These are phyloP conservation scores for Asterochloris erici DNA, from an alignment of 139 green algal species.

Conservation along the genomic window DNA sequence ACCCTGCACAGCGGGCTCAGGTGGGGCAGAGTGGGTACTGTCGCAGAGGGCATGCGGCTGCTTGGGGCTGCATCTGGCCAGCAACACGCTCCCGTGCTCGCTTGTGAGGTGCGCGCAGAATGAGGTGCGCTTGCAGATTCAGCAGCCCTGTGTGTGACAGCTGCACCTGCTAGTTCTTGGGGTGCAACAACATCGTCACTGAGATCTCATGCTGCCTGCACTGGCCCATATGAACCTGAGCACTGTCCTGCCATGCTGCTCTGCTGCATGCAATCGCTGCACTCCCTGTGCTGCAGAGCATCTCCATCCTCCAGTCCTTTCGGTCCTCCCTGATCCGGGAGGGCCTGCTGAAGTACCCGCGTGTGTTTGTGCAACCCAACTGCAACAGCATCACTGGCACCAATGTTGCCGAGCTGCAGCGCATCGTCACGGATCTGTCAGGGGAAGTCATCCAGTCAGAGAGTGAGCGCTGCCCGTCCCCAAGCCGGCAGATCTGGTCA, in stretches of 20 bases:
- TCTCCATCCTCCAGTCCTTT: constrained; percentile 55
- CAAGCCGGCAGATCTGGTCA: no score
- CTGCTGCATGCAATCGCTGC: background rate
- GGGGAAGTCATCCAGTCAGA: constrained; percentile 26
- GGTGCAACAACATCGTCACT: background rate
- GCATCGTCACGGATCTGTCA: constrained; percentile 31
- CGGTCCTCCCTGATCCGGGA: constrained; percentile 51
- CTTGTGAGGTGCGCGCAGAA: background rate
- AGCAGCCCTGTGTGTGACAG: no score
- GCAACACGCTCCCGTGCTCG: background rate
- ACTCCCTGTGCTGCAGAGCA: constrained; percentile 33
- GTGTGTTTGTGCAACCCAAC: constrained; percentile 49
- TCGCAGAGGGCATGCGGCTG: no score
- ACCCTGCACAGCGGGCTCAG: constrained; percentile 53
- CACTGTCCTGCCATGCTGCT: background rate
- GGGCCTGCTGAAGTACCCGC: constrained; percentile 39
- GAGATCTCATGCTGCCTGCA: background rate
- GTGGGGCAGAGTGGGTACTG: constrained; percentile 12
- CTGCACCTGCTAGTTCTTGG: no score
- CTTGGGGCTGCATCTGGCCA: no score
- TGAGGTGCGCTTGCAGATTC: background rate
- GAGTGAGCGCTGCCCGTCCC: constrained; percentile 3
- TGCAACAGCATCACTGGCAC: background rate
- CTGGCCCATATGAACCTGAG: background rate
- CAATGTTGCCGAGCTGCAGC: constrained; percentile 31